Evolutionary conservation across 2,329 filamentous ascomycete species (phyloP), one percentile per base, ranked within the genome.

Genomic region (Trichophyton schoenleinii): DNA sequence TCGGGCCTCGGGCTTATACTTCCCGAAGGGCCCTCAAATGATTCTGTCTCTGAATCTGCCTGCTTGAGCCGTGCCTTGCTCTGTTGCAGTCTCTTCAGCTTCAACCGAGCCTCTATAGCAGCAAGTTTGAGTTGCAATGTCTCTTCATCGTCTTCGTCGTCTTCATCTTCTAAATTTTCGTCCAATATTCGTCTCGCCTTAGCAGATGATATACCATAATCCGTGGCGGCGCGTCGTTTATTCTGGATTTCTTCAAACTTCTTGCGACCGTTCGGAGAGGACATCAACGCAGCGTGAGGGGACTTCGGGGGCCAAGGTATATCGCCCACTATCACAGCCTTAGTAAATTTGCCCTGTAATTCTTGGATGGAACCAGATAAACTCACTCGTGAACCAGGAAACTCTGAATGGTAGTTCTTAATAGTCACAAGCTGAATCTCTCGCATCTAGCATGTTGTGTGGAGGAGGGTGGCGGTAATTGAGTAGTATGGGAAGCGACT

Each of bases 51-150:
- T 34, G 69, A 65, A 58, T 69, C 68, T 9, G 62, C 22, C 2
- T 31, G 46, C 31, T 71, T 68, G 58, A 78, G 75, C 69, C 80
- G 83, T 25, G 69, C 70, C 63, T 72, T 82, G 74, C 70, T 77
- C 64, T 86, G 86, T 71, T 94, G 88, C 13, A 97, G 77, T 69
- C 87, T 91, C 74, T 96, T 97, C 65, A 97, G 74, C 73, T 87
- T 94, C 59, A 97, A 76, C 63, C 87, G 86, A 5, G 91, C 90
- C 73, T 97, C 87, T 62, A 99, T 95, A 61, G 89, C 90, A 65
- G 91, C 86, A 3, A 97, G 78, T 71, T 95, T 86, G 64, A 99
- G 77, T 70, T 95, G 84, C 38, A 97, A 76, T 0, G 85, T 95
- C 77, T 97, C 91, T 72, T 96, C 92, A 67, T 95, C 91, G 3